Evolutionary conservation across 2,329 filamentous ascomycete genomes (phyloP).

Genomic region (Daldinia sp.): DNA sequence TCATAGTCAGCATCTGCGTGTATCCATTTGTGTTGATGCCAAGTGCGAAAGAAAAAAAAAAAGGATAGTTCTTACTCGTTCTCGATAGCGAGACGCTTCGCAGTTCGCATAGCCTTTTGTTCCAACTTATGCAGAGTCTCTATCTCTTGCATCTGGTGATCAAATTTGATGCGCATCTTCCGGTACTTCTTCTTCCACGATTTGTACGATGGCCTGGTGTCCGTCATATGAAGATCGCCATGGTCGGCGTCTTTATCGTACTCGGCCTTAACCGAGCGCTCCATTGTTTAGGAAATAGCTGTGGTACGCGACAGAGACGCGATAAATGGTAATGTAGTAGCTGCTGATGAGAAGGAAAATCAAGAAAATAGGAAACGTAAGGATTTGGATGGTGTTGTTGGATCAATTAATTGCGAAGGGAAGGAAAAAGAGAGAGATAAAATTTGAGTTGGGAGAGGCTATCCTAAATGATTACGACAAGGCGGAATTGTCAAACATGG

Average conservation of each 20-base stretch:
- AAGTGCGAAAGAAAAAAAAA: conserved; percentile 17
- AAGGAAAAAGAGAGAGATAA: conserved; percentile 18
- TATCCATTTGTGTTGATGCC: neutral
- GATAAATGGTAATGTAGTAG: neutral
- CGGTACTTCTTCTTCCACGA: conserved; percentile 94
- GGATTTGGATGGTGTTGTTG: neutral
- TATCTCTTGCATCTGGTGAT: conserved; percentile 81
- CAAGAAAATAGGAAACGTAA: conserved; percentile 9
- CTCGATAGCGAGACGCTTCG: conserved; percentile 86
- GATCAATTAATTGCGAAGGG: neutral
- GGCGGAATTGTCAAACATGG: conserved; percentile 21
- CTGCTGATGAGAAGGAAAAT: conserved; percentile 8
- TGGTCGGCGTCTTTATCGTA: conserved; percentile 52
- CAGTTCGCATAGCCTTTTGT: conserved; percentile 82
- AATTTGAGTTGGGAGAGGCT: conserved; percentile 14
- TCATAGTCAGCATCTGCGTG: conserved; percentile 14
- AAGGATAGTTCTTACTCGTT: conserved; percentile 78
- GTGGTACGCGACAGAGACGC: conserved; percentile 6
- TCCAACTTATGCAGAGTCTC: conserved; percentile 86
- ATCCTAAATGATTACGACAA: conserved; percentile 16
- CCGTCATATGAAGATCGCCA: conserved; percentile 53
- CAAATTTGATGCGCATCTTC: conserved; percentile 86
- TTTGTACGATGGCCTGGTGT: conserved; percentile 68
- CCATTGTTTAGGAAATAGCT: conserved; percentile 40
- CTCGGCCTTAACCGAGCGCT: conserved; percentile 49